These are phyloP conservation scores for Fusarium kyushuense DNA, from an alignment of 2,329 filamentous ascomycete genomes.

Conservation along the genomic window DNA sequence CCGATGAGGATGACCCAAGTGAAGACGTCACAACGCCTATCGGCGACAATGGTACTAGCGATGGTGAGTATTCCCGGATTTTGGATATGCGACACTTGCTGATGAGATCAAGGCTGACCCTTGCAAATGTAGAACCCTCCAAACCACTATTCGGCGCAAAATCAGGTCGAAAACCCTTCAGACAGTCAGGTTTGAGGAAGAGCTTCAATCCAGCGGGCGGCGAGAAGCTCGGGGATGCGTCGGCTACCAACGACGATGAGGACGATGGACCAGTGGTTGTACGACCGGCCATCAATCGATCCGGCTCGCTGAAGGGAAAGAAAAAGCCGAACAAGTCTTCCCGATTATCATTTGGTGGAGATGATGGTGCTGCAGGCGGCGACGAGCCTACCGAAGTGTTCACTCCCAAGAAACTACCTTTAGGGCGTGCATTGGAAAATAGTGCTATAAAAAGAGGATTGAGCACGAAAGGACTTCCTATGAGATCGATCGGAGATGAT, in stretches of 20 bases:
- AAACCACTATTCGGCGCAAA: constrained; percentile 58
- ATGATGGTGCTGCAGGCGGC: constrained; percentile 62
- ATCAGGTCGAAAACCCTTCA: constrained; percentile 63
- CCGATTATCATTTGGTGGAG: constrained; percentile 81
- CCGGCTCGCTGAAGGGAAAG: constrained; percentile 70
- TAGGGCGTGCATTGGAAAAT: constrained; percentile 75
- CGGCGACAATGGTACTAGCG: constrained; percentile 47
- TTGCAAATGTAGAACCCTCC: constrained; percentile 47
- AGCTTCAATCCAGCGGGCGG: constrained; percentile 63
- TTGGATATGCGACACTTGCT: constrained; percentile 47
- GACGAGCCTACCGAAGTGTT: constrained; percentile 64
- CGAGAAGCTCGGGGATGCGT: constrained; percentile 40
- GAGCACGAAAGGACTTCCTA: constrained; percentile 63
- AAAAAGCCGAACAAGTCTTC: constrained; percentile 70
- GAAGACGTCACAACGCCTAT: constrained; percentile 36
- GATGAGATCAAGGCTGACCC: constrained; percentile 55
- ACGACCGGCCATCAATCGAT: constrained; percentile 61
- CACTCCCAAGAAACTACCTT: constrained; percentile 73
- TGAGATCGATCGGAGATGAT: constrained; percentile 69
- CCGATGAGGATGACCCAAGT: constrained; percentile 71
- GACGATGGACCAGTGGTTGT: constrained; percentile 62
- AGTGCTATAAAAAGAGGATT: constrained; percentile 70
- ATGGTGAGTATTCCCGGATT: constrained; percentile 53
- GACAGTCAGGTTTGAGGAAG: constrained; percentile 70
- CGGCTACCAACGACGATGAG: constrained; percentile 56